Percentiles rank a stretch among this genome's conserved stretches.
phyloP scores from a whole-genome alignment of 2,329 filamentous ascomycete species.

The Hymenoscyphus linearis region DNA sequence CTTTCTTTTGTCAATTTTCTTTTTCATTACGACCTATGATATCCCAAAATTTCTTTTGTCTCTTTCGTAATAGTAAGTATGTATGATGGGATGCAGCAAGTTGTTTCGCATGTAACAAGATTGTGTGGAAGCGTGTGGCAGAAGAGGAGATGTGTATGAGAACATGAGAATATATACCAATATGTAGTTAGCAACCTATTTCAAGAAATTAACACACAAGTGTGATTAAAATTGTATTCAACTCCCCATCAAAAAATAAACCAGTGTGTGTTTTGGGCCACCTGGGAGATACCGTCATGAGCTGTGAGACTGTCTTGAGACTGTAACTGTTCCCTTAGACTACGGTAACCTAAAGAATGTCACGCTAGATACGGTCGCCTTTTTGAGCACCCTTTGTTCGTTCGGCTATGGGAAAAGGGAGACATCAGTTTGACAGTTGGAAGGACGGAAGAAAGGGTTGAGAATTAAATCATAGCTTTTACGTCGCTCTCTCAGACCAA shows the following conservation, averaged over 20 bases:
- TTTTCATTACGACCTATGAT: not conserved
- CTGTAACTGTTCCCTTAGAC: not conserved
- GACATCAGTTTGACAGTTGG: not conserved
- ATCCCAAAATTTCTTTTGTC: not conserved
- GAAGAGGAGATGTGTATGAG: not conserved
- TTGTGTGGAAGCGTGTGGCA: not conserved
- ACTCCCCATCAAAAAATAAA: not conserved
- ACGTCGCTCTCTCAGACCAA: too few species aligned
- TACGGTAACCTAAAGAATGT: not conserved
- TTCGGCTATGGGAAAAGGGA: not conserved
- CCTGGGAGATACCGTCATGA: not conserved
- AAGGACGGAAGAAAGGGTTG: not conserved
- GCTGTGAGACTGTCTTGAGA: not conserved
- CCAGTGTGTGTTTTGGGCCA: too few species aligned
- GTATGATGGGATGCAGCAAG: not conserved
- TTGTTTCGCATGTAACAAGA: not conserved
- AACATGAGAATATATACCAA: not conserved
- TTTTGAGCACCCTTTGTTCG: not conserved
- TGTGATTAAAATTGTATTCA: not conserved
- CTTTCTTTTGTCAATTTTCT: not conserved
- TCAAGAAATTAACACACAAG: not conserved
- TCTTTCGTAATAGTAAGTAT: not conserved
- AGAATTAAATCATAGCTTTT: not conserved
- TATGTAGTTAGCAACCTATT: not conserved
- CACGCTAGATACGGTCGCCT: not conserved